phyloP scores from a whole-genome alignment of 805 yeast genomes.

The Phaffomyces antillensis region DNA sequence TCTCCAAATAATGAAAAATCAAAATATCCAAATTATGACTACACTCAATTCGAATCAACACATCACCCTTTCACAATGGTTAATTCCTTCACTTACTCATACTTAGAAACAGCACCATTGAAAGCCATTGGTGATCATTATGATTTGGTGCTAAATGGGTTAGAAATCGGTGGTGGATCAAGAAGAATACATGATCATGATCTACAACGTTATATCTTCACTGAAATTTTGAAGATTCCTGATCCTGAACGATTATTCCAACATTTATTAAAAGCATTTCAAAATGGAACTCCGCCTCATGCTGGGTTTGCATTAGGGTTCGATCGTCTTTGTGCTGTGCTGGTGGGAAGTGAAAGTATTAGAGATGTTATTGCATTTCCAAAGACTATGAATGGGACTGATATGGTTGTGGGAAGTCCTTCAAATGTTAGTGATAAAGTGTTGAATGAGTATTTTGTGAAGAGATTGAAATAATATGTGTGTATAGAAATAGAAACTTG shows the following conservation, averaged over 20 bases:
- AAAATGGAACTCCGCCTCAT: conserved; percentile 96
- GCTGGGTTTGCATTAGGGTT: conserved; percentile 96
- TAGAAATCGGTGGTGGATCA: conserved; percentile 96
- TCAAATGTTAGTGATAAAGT: conserved; percentile 46
- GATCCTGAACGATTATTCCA: conserved; percentile 68
- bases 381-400: conserved; percentile 81
- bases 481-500: too few species aligned
- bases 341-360: conserved; percentile 68
- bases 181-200: conserved; percentile 85
- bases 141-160: conserved; percentile 89
- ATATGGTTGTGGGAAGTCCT: conserved; percentile 85
- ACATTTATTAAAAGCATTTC: conserved; percentile 74
- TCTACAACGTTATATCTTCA: conserved; percentile 68
- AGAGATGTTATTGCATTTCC: conserved; percentile 96
- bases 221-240: conserved; percentile 50
- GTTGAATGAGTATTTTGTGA: conserved; percentile 49
- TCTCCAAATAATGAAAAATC: conserved; percentile 6
- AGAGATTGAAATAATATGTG: conserved; percentile 4
- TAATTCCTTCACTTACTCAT: conserved; percentile 55
- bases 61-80: conserved; percentile 99
- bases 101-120: conserved; percentile 48
- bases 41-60: conserved; percentile 49
- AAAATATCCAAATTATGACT: conserved; percentile 59
- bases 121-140: conserved; percentile 83
- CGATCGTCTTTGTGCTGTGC: conserved; percentile 88